phyloP scores from a whole-genome alignment of 2,329 filamentous ascomycete genomes.

The Thielaviopsis cerberus region DNA sequence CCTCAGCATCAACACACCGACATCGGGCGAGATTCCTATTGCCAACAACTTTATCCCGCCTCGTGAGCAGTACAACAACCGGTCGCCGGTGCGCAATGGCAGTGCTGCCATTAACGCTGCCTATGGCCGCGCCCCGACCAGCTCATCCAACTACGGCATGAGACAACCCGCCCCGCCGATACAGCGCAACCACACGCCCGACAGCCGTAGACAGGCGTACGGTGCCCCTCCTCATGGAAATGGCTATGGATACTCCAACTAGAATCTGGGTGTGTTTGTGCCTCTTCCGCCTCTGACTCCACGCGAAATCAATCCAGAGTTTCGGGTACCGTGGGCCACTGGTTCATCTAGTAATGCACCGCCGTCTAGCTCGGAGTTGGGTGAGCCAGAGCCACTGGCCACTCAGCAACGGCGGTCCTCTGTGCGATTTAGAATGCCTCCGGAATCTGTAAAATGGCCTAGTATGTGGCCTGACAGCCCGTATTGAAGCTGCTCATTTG shows the following conservation, averaged over 20 bases:
- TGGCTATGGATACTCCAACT: constrained; percentile 12
- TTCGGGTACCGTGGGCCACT: background rate
- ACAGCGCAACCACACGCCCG: constrained; percentile 35
- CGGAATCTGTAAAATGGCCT: background rate
- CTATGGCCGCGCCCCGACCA: constrained; percentile 1
- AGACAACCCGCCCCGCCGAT: constrained; percentile 28
- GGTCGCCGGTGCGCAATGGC: constrained; percentile 35
- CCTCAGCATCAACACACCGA: constrained; percentile 39
- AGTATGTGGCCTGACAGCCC: background rate
- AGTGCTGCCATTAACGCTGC: constrained; percentile 16
- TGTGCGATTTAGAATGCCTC: background rate
- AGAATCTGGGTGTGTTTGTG: constrained; percentile 7
- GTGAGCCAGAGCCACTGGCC: background rate
- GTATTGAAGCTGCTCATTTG: background rate
- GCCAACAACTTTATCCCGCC: constrained; percentile 35
- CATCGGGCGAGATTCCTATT: constrained; percentile 55
- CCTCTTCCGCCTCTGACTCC: background rate
- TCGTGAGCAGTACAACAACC: constrained; percentile 21
- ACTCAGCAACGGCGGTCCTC: background rate
- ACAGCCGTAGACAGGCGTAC: constrained; percentile 31
- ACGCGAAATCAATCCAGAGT: background rate
- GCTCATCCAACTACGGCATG: constrained; percentile 4
- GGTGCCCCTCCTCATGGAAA: constrained; percentile 15
- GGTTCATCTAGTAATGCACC: background rate
- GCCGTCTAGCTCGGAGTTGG: background rate